phyloP scores from a whole-genome alignment of 495 filamentous ascomycete species.

The Talaromyces thailandensis region DNA sequence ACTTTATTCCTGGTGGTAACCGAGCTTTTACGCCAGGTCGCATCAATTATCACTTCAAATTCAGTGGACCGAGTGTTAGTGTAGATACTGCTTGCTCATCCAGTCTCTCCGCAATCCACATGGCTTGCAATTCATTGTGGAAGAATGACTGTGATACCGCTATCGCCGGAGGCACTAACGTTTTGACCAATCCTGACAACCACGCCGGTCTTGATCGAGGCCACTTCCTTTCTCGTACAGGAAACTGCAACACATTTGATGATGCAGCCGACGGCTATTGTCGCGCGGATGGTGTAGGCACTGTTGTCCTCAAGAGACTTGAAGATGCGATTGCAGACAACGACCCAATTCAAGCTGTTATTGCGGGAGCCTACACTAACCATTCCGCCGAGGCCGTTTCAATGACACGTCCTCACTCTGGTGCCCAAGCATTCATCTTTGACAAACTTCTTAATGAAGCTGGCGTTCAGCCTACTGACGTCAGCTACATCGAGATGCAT shows the following conservation, averaged over 20 bases:
- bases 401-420: constrained; percentile 75
- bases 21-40: constrained; percentile 81
- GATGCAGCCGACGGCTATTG: constrained; percentile 72
- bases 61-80: constrained; percentile 76
- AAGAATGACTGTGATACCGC: constrained; percentile 78
- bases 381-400: constrained; percentile 69
- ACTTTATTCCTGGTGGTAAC: constrained; percentile 85
- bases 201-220: constrained; percentile 75
- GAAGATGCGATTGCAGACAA: constrained; percentile 67
- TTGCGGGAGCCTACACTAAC: constrained; percentile 60
- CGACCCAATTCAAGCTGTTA: constrained; percentile 63
- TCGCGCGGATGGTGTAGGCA: constrained; percentile 62
- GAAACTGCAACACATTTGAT: constrained; percentile 75
- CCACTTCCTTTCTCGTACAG: constrained; percentile 72
- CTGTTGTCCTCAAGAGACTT: constrained; percentile 63
- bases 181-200: constrained; percentile 77
- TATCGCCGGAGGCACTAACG: constrained; percentile 72
- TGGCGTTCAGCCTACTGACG: constrained; percentile 60
- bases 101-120: constrained; percentile 71
- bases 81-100: constrained; percentile 90
- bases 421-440: constrained; percentile 64
- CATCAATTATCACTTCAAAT: constrained; percentile 85
- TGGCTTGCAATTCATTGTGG: constrained; percentile 77
- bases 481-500: constrained; percentile 83
- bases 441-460: constrained; percentile 58